Base-by-base conservation (phyloP, 441 rosid genomes). In the Corymbia citriodora region DNA sequence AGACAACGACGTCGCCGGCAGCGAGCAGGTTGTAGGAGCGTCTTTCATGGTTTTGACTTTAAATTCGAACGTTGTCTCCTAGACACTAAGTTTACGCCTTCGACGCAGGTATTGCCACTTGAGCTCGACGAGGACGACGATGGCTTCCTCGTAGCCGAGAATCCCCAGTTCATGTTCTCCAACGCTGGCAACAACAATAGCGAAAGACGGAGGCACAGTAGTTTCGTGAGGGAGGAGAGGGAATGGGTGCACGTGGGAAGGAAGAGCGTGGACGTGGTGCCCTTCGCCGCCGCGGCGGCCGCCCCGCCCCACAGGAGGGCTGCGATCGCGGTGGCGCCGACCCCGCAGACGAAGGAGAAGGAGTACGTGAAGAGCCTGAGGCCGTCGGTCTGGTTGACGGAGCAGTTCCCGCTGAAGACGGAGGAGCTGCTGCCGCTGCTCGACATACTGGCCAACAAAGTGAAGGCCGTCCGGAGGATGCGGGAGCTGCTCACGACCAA, bases 51-150 rank as follows among this genome's bases (percentile, higher is more conserved):
- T 45, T 45, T 79, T 1, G 18, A 45, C n/a, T 79, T 79, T 45
- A 45, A 23, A 45, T 79, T 45, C 25, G 16, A 23, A 74, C 25
- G 40, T 74, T 6, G 25, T 2, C 50, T 40, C 83, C 83, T 11
- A 13, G 52, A 45, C 53, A 23, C 52, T 45, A 7, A 23, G 27
- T 23, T 12, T 23, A 9, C 85, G 85, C 0, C 85, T 27, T 79
- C 0, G 7, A 45, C 53, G 85, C n/a, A 79, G 88, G 96, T 98
- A 16, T 87, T 95, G 65, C 98, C 99, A 2, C 90, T 98, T 8
- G 99, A 98, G 92, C 95, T 98, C 14, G 99, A 97, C 85, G 99
- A 97, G 89, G 99, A 98, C 68, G 99, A 97, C 74, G 99, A 98
- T 45, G 99, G 99, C 13, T 98, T 97, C 70, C 92, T 98, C n/a